These are phyloP conservation scores for Pestalotiopsis sp. DNA, from an alignment of 2,329 filamentous ascomycete species.

Conservation along the genomic window DNA sequence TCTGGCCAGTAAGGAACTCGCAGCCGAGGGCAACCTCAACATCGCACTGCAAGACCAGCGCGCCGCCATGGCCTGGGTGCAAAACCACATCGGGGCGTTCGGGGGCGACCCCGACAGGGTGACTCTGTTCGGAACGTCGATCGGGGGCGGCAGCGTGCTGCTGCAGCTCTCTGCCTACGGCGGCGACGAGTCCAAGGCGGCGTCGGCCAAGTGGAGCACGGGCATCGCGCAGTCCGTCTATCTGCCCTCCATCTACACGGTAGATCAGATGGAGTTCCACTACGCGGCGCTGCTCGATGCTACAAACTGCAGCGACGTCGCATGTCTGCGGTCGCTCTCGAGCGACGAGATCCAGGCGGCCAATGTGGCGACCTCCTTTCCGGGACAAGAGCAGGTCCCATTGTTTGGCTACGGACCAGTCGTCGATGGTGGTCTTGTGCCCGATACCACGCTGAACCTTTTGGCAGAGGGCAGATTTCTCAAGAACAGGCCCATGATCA, in stretches of 20 bases:
- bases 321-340: background rate
- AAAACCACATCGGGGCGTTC: slow-evolving; percentile 22
- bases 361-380: background rate
- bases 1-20: slow-evolving; percentile 25
- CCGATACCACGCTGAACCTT: background rate
- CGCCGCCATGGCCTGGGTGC: slow-evolving; percentile 22
- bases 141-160: slow-evolving; percentile 13
- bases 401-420: background rate
- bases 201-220: background rate
- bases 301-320: background rate
- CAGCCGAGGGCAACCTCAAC: slow-evolving; percentile 25
- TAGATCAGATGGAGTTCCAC: background rate
- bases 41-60: slow-evolving; percentile 24
- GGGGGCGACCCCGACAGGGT: slow-evolving; percentile 21
- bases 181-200: background rate
- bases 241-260: background rate
- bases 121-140: slow-evolving; percentile 25
- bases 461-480: background rate
- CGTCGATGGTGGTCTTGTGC: background rate
- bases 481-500: background rate
- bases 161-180: background rate
- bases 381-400: background rate
- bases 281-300: background rate
- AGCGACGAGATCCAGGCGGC: background rate
- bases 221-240: background rate